These are phyloP conservation scores for Solidago caesia DNA, from an alignment of 129 eudicot species.

Conservation along the genomic window DNA sequence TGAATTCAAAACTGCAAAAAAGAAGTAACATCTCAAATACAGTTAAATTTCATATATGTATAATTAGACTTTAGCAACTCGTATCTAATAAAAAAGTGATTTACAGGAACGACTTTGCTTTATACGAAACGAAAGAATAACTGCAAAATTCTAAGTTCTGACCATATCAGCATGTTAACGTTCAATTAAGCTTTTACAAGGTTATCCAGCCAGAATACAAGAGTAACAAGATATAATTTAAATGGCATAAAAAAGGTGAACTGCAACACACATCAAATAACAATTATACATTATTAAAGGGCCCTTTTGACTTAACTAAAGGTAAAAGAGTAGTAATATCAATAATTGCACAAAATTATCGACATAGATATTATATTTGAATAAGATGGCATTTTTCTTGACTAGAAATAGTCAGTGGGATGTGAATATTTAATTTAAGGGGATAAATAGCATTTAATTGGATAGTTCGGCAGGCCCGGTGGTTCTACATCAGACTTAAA, in stretches of 20 bases:
- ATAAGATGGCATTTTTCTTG: slow-evolving; percentile 22
- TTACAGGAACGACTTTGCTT: background rate
- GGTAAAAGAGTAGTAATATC: slow-evolving; percentile 10
- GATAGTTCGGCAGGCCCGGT: slow-evolving; percentile 14
- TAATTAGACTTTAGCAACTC: background rate
- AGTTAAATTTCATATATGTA: background rate
- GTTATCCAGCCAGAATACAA: background rate
- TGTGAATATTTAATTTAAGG: slow-evolving; percentile 1
- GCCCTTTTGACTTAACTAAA: slow-evolving; percentile 27
- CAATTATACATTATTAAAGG: background rate
- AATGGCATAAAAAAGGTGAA: background rate
- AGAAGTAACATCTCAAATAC: background rate
- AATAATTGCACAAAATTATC: slow-evolving; percentile 11
- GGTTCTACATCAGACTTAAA: background rate
- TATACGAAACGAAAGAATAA: background rate
- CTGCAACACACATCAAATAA: background rate
- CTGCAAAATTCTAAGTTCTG: background rate
- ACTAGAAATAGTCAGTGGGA: slow-evolving; percentile 18
- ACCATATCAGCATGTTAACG: background rate
- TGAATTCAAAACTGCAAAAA: slow-evolving; percentile 24
- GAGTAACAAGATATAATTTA: too few relatives aligned
- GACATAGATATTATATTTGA: slow-evolving; percentile 19
- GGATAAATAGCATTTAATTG: background rate
- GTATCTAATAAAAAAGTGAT: background rate
- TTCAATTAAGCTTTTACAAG: background rate